These are phyloP conservation scores for Micractinium conductrix DNA, from an alignment of 139 green algal species.

Conservation along the genomic window DNA sequence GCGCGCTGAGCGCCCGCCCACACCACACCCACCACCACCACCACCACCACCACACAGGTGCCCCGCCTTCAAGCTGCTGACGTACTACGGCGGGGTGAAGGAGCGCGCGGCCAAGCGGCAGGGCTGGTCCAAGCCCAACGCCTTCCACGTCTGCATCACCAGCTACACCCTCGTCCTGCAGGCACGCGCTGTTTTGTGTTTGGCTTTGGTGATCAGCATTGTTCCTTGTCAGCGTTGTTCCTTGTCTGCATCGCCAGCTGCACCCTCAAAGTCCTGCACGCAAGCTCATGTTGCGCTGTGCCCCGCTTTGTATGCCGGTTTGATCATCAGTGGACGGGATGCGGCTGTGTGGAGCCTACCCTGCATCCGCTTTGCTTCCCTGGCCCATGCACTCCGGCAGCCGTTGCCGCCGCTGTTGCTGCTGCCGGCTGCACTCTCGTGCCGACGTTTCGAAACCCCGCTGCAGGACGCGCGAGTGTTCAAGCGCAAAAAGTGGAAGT, in stretches of 20 bases:
- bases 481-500: conserved; percentile 97
- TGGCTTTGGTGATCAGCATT: neutral
- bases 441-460: too few relatives aligned
- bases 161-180: conserved; percentile 95
- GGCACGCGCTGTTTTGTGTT: conserved; percentile 41
- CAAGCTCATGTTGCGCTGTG: too few relatives aligned
- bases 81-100: conserved; percentile 95
- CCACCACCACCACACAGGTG: conserved; percentile 46
- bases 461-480: conserved; percentile 93
- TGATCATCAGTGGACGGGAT: too few relatives aligned
- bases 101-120: conserved; percentile 95
- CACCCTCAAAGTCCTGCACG: too few relatives aligned
- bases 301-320: too few relatives aligned
- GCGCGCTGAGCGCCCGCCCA: too few relatives aligned
- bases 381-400: neutral
- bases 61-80: conserved; percentile 98
- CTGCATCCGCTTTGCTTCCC: neutral
- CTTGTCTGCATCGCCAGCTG: neutral
- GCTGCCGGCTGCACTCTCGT: too few relatives aligned
- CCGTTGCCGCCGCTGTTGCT: neutral
- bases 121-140: conserved; percentile 97
- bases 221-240: neutral
- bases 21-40: too few relatives aligned
- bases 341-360: too few relatives aligned
- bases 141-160: conserved; percentile 99